Evolutionary conservation across 2,329 filamentous ascomycete species (phyloP).

Genomic region (Lachnellula arida): DNA sequence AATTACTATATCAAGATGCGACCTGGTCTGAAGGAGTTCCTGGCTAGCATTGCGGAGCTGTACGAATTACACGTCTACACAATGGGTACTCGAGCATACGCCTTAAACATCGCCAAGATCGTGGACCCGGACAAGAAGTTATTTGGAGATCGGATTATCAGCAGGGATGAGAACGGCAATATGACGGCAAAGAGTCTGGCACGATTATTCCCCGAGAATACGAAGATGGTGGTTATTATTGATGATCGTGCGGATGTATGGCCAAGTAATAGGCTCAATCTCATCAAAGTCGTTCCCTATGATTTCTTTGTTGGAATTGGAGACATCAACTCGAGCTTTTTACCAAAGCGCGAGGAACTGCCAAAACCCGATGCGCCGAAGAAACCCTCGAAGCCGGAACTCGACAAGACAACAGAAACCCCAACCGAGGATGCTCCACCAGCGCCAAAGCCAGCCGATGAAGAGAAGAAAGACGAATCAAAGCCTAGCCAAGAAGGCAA

Average conservation of each 20-base stretch:
- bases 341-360: conserved; percentile 69
- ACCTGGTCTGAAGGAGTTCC: conserved; percentile 76
- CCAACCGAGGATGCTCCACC: not conserved
- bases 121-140: conserved; percentile 86
- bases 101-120: conserved; percentile 83
- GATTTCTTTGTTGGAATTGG: conserved; percentile 98
- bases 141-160: conserved; percentile 92
- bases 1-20: conserved; percentile 99
- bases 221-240: conserved; percentile 98
- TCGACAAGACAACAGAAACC: conserved; percentile 5
- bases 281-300: conserved; percentile 92
- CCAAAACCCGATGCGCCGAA: conserved; percentile 22
- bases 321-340: conserved; percentile 96
- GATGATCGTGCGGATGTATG: conserved; percentile 96
- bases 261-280: conserved; percentile 82
- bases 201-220: conserved; percentile 90
- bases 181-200: conserved; percentile 86
- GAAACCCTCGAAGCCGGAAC: conserved; percentile 14
- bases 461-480: conserved; percentile 3
- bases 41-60: conserved; percentile 69
- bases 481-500: conserved; percentile 9
- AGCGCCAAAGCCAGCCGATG: not conserved
- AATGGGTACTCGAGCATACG: conserved; percentile 98
- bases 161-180: conserved; percentile 93
- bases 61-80: conserved; percentile 99